Percentiles rank a stretch among this genome's conserved stretches.
Conservation (phyloP, 2,329 filamentous ascomycete genomes). For the Fusarium sp. region DNA sequence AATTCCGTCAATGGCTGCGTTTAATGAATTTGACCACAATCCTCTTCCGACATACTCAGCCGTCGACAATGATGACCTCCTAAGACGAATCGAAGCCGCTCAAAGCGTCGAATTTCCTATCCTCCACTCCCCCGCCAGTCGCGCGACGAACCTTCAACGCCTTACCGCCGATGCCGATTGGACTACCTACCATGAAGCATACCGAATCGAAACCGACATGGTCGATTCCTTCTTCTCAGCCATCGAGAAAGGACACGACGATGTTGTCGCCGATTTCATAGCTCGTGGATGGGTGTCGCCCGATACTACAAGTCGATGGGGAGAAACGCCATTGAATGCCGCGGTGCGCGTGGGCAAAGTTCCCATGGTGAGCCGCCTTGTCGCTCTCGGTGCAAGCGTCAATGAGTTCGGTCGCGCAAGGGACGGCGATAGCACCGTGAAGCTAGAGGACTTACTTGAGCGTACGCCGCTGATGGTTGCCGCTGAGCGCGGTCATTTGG, state of each 20-base stretch:
- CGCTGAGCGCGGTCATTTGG: slow-evolving; percentile 55
- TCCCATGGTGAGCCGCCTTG: slow-evolving; percentile 52
- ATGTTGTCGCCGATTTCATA: slow-evolving; percentile 50
- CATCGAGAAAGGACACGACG: slow-evolving; percentile 45
- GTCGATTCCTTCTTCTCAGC: slow-evolving; percentile 49
- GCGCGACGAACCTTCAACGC: background rate
- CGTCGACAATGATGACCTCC: slow-evolving; percentile 35
- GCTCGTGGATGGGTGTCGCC: slow-evolving; percentile 54
- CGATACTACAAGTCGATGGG: slow-evolving; percentile 47
- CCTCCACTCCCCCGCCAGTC: slow-evolving; percentile 9
- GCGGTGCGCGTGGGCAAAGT: slow-evolving; percentile 50
- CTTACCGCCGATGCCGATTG: background rate
- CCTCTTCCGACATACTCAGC: slow-evolving; percentile 37
- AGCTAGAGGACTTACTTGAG: slow-evolving; percentile 35
- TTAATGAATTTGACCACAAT: background rate
- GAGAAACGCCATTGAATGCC: slow-evolving; percentile 53
- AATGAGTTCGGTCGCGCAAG: slow-evolving; percentile 44
- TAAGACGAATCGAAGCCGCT: slow-evolving; percentile 37
- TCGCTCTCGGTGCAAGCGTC: slow-evolving; percentile 53
- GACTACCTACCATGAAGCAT: slow-evolving; percentile 15
- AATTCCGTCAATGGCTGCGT: background rate
- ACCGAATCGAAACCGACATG: slow-evolving; percentile 43
- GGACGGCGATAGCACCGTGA: background rate
- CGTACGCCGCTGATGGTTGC: slow-evolving; percentile 62
- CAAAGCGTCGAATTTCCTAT: slow-evolving; percentile 40